Percentiles rank a stretch among this genome's conserved stretches.
phyloP scores from a whole-genome alignment of 176 grass and related monocot species.

The Elaeis guineensis region DNA sequence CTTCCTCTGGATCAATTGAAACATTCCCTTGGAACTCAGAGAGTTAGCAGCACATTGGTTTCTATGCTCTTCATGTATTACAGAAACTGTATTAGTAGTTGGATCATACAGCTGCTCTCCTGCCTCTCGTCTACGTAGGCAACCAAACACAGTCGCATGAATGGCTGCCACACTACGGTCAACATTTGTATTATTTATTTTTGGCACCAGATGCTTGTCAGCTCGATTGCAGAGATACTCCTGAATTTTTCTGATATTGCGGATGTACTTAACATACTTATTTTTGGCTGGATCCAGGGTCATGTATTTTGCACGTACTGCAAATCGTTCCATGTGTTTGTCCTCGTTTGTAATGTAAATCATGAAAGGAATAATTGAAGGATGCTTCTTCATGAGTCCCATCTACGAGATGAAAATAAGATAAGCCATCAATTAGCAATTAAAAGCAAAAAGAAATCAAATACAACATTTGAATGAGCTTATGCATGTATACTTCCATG shows the following conservation, averaged over 20 bases:
- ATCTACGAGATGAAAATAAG: slow-evolving; percentile 45
- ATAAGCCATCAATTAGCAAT: slow-evolving; percentile 2
- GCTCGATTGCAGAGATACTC: slow-evolving; percentile 81
- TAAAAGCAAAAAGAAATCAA: slow-evolving; percentile 5
- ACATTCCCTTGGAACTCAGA: slow-evolving; percentile 88
- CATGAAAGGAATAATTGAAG: slow-evolving; percentile 91
- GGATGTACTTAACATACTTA: slow-evolving; percentile 86
- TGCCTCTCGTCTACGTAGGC: slow-evolving; percentile 45
- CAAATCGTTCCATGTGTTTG: slow-evolving; percentile 90
- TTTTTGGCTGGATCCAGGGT: slow-evolving; percentile 77
- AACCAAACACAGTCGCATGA: slow-evolving; percentile 78
- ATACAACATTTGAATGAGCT: no score
- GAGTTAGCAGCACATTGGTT: slow-evolving; percentile 66
- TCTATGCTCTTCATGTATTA: slow-evolving; percentile 68
- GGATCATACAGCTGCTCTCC: slow-evolving; percentile 59
- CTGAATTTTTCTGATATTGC: slow-evolving; percentile 85
- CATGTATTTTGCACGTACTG: slow-evolving; percentile 95
- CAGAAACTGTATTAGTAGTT: slow-evolving; percentile 53
- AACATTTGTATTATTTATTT: slow-evolving; percentile 91
- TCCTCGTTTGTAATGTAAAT: slow-evolving; percentile 79
- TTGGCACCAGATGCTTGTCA: slow-evolving; percentile 80
- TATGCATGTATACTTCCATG: no score
- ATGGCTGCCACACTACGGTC: slow-evolving; percentile 89
- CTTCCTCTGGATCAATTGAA: slow-evolving; percentile 75
- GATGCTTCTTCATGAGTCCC: slow-evolving; percentile 94